phyloP scores from a whole-genome alignment of 2,329 filamentous ascomycete species.

The Orbilia brochopaga region DNA sequence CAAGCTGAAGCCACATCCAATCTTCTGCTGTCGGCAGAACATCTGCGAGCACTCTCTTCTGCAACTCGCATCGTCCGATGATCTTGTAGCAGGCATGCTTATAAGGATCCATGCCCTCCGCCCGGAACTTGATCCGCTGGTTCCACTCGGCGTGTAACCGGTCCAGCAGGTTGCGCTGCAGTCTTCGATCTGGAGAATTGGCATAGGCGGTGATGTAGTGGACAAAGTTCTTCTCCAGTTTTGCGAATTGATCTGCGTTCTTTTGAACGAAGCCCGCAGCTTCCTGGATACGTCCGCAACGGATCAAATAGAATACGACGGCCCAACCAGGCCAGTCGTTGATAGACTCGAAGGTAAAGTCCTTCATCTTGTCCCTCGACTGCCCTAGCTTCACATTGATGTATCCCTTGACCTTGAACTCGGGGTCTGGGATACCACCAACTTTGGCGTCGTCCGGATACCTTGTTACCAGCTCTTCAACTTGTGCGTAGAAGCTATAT shows the following conservation, averaged over 20 bases:
- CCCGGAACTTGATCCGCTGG: conserved; percentile 80
- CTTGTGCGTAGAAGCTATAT: conserved; percentile 70
- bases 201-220: conserved; percentile 82
- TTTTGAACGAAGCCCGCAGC: conserved; percentile 84
- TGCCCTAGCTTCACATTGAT: conserved; percentile 61
- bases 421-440: conserved; percentile 82
- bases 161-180: conserved; percentile 79
- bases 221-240: conserved; percentile 87
- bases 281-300: conserved; percentile 81
- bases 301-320: conserved; percentile 86
- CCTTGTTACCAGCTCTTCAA: conserved; percentile 78
- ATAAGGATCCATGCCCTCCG: conserved; percentile 89
- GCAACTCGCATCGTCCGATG: conserved; percentile 77
- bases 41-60: conserved; percentile 69
- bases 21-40: conserved; percentile 71
- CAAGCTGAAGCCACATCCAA: conserved; percentile 76
- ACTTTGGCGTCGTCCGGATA: conserved; percentile 87
- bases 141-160: conserved; percentile 90
- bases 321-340: conserved; percentile 68
- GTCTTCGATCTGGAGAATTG: conserved; percentile 74
- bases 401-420: conserved; percentile 91
- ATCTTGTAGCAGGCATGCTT: conserved; percentile 98
- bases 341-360: conserved; percentile 54
- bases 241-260: conserved; percentile 80
- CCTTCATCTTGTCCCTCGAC: conserved; percentile 52